Evolutionary conservation across 108 stramenopile species (phyloP).

Genomic region (Conticribra guillardii): DNA sequence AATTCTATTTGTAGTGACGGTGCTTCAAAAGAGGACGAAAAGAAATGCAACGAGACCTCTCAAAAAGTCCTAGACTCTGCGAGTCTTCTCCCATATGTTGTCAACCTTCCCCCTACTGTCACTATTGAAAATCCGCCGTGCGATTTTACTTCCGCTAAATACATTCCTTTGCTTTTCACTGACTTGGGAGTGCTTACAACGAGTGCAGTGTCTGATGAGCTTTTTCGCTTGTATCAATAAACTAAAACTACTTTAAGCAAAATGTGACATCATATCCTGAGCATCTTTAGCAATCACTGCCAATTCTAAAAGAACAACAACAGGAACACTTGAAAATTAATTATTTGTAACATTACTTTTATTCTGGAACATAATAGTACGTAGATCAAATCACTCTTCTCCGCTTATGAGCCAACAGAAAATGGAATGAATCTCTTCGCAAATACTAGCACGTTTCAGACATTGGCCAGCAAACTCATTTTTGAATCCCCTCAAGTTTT

Average conservation of each 20-base stretch:
- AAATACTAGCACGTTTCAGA: no score
- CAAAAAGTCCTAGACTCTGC: slow-evolving; percentile 1
- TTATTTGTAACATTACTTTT: neutral
- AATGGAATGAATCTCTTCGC: no score
- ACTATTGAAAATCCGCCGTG: slow-evolving; percentile 72
- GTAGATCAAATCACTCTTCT: no score
- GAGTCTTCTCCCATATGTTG: slow-evolving; percentile 7
- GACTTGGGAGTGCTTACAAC: slow-evolving; percentile 98
- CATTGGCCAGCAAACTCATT: no score
- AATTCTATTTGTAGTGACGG: slow-evolving; percentile 14
- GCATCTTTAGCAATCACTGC: neutral
- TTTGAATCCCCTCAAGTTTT: no score
- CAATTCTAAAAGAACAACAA: no score
- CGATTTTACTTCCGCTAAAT: slow-evolving; percentile 97
- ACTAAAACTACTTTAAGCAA: neutral
- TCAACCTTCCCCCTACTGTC: slow-evolving; percentile 63
- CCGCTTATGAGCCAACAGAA: no score
- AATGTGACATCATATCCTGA: no score
- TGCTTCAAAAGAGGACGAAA: slow-evolving; percentile 7
- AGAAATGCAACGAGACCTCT: no score
- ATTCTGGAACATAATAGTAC: no score
- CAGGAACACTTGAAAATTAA: neutral
- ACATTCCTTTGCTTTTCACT: slow-evolving; percentile 97
- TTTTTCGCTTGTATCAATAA: slow-evolving; percentile 95
- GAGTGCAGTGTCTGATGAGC: slow-evolving; percentile 96